Percentiles rank a stretch among this genome's conserved stretches.
Conservation (phyloP, 129 eudicot species). For the Pseudognaphalium luteoalbum region DNA sequence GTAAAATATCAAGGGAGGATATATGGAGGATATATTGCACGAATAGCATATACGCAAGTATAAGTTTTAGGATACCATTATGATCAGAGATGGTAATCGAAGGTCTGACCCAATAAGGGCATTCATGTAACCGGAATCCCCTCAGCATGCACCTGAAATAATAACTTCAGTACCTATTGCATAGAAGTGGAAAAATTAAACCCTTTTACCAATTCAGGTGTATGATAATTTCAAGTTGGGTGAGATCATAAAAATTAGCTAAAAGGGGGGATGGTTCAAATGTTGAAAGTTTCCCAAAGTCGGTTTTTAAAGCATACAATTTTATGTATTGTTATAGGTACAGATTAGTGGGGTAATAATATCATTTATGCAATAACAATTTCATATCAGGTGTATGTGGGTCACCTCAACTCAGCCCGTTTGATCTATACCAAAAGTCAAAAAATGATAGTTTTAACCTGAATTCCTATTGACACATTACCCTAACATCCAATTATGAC, state of each 20-base stretch:
- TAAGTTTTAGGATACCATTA: constrained; percentile 57
- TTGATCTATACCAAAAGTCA: no score
- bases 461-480: no score
- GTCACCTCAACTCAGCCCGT: no score
- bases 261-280: not conserved
- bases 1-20: not conserved
- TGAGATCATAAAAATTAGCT: not conserved
- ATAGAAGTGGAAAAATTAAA: not conserved
- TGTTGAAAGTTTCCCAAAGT: not conserved
- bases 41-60: no score
- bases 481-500: no score
- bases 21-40: no score
- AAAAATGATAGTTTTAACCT: no score
- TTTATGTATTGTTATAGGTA: no score
- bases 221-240: not conserved
- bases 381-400: no score
- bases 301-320: no score
- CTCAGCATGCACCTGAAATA: constrained; percentile 93
- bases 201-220: not conserved
- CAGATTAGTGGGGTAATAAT: no score
- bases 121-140: constrained; percentile 84
- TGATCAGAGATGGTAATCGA: constrained; percentile 84
- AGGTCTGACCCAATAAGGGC: constrained; percentile 98
- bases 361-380: no score
- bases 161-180: constrained; percentile 24